Evolutionary conservation across 2,329 filamentous ascomycete genomes (phyloP).

Genomic region (Calonectria pseudoturangicola): DNA sequence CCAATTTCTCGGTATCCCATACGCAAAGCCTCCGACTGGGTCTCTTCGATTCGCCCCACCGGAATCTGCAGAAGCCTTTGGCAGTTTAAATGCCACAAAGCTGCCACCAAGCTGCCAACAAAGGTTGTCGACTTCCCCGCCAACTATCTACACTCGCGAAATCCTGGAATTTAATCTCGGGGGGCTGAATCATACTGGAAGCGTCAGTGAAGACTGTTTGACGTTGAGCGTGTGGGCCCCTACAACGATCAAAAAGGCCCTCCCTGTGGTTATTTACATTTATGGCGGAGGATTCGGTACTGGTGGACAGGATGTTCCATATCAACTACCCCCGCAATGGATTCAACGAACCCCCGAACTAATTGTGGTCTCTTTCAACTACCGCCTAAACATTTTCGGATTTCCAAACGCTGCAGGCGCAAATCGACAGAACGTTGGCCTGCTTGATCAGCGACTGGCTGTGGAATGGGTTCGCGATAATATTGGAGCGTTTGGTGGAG

Average conservation of each 20-base stretch:
- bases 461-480: constrained; percentile 70
- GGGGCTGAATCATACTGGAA: constrained; percentile 7
- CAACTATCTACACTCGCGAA: constrained; percentile 7
- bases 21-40: not conserved
- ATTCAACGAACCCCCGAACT: constrained; percentile 17
- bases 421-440: constrained; percentile 65
- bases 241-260: constrained; percentile 1
- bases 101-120: constrained; percentile 9
- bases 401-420: not conserved
- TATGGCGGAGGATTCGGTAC: constrained; percentile 6
- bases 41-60: constrained; percentile 7
- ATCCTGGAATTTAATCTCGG: constrained; percentile 13
- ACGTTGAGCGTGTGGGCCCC: constrained; percentile 5
- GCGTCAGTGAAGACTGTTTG: constrained; percentile 3
- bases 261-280: constrained; percentile 13
- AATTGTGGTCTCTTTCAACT: constrained; percentile 11
- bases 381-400: constrained; percentile 10
- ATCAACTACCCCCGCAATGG: constrained; percentile 8
- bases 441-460: constrained; percentile 68
- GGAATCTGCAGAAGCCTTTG: constrained; percentile 1
- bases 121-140: constrained; percentile 11
- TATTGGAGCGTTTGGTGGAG: constrained; percentile 67
- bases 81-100: not conserved
- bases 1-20: constrained; percentile 5
- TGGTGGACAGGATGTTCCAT: constrained; percentile 5